phyloP scores from a whole-genome alignment of 352 stramenopile species.

The Globisporangium nodosum region DNA sequence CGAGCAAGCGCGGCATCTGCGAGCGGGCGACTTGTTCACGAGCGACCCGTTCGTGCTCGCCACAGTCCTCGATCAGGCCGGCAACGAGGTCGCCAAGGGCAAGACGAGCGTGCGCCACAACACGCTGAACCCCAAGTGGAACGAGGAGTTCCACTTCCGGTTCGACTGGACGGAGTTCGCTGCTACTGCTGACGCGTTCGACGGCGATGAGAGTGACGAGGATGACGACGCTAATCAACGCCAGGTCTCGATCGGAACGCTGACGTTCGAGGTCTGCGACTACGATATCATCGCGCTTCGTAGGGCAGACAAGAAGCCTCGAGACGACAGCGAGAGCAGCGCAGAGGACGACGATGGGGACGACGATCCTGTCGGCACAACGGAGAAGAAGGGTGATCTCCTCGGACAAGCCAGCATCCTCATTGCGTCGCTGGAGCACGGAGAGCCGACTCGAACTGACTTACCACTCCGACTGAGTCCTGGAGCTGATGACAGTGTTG shows the following conservation, averaged over 20 bases:
- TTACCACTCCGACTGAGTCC: constrained; percentile 17
- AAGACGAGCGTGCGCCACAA: constrained; percentile 46
- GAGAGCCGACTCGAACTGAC: constrained; percentile 32
- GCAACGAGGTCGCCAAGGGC: constrained; percentile 27
- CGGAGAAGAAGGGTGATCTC: constrained; percentile 25
- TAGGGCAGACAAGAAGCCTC: constrained; percentile 4
- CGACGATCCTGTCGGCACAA: neutral
- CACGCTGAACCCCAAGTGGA: constrained; percentile 58
- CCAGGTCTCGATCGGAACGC: neutral
- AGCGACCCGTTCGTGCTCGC: constrained; percentile 62
- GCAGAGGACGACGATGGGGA: constrained; percentile 10
- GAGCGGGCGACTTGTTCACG: constrained; percentile 42
- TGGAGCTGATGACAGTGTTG: constrained; percentile 12
- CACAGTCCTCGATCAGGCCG: constrained; percentile 19
- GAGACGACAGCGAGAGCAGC: no score
- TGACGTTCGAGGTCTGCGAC: constrained; percentile 27
- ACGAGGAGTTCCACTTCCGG: constrained; percentile 63
- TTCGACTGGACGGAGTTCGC: constrained; percentile 6
- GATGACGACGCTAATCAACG: neutral
- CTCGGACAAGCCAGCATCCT: constrained; percentile 34
- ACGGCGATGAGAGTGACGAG: constrained; percentile 14
- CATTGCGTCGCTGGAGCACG: constrained; percentile 39
- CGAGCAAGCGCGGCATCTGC: constrained; percentile 39
- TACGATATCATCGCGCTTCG: constrained; percentile 27
- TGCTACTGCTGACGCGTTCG: neutral